These are phyloP conservation scores for Carallia pectinifolia DNA, from an alignment of 345 rosid genomes.

Conservation along the genomic window DNA sequence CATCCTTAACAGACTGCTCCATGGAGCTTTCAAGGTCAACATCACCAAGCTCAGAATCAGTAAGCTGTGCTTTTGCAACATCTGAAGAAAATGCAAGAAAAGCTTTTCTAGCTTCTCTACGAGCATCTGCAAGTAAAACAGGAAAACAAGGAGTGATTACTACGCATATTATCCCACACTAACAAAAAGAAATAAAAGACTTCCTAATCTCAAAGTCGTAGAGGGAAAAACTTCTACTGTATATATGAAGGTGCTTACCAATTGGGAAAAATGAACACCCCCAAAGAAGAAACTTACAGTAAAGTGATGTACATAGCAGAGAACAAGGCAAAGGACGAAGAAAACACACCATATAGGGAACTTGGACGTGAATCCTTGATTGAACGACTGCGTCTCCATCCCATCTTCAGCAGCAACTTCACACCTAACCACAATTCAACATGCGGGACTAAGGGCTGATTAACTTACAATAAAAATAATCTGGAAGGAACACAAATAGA, in stretches of 20 bases:
- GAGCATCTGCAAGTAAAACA: constrained; percentile 58
- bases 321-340: neutral
- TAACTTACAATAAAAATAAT: constrained; percentile 3
- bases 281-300: neutral
- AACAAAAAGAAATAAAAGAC: neutral
- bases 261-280: neutral
- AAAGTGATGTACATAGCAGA: neutral
- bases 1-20: constrained; percentile 42
- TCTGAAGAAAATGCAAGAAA: constrained; percentile 78
- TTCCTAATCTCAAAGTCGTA: neutral
- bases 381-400: constrained; percentile 90
- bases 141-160: neutral
- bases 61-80: constrained; percentile 38
- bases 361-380: constrained; percentile 65
- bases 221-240: neutral
- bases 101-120: constrained; percentile 96
- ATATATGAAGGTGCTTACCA: neutral
- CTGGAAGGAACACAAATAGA: constrained; percentile 9
- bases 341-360: constrained; percentile 49
- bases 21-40: constrained; percentile 38
- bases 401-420: constrained; percentile 84
- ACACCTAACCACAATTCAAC: constrained; percentile 52
- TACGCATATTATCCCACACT: neutral
- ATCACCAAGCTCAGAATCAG: constrained; percentile 38
- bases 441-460: constrained; percentile 17